Conservation (phyloP, 768 basidiomycete genomes). For the Candolleomyces efflorescens region DNA sequence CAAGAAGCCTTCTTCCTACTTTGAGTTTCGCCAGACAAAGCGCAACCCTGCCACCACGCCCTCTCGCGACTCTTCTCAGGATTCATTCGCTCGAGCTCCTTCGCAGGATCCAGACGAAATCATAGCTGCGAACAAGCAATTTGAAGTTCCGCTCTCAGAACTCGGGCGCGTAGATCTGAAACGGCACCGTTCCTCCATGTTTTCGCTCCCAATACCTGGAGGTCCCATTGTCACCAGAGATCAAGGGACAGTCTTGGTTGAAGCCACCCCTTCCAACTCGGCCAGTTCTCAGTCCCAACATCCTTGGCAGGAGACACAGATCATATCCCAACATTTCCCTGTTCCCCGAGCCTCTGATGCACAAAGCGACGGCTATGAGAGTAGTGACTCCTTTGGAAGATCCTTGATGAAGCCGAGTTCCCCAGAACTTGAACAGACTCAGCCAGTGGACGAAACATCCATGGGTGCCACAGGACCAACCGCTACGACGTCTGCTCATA, state of each 20-base stretch:
- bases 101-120: conserved; percentile 44
- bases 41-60: background rate
- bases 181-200: background rate
- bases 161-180: conserved; percentile 28
- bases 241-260: conserved; percentile 26
- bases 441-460: background rate
- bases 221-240: background rate
- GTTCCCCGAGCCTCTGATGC: background rate
- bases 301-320: conserved; percentile 21
- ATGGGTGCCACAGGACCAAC: background rate
- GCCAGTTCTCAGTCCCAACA: conserved; percentile 34
- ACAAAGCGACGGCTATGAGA: conserved; percentile 25
- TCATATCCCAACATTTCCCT: conserved; percentile 4
- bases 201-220: background rate
- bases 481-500: background rate
- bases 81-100: conserved; percentile 58
- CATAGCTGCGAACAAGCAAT: conserved; percentile 43
- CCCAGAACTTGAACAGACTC: background rate
- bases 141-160: conserved; percentile 56
- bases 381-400: conserved; percentile 8
- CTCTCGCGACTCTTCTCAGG: conserved; percentile 40
- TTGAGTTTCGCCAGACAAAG: background rate
- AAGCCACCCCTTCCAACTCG: conserved; percentile 49
- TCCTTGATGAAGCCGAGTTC: background rate
- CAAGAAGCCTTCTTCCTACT: background rate